Percentiles rank a stretch among this genome's conserved stretches.
These are phyloP conservation scores for Cystobasidium sp. DNA, from an alignment of 1,284 basidiomycete species.

Conservation along the genomic window DNA sequence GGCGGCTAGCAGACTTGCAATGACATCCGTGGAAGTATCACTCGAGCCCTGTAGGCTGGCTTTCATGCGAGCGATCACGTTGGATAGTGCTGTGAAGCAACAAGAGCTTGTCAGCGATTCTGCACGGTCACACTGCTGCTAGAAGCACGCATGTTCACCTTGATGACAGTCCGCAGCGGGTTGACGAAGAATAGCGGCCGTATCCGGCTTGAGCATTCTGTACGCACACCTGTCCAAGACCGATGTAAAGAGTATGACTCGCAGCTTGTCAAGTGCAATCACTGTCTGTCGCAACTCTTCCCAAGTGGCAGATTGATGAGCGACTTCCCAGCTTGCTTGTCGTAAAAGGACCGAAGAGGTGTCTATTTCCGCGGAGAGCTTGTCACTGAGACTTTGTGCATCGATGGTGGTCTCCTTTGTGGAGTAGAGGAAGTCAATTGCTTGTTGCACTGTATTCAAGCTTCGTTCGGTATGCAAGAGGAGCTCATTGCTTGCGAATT, in stretches of 20 bases:
- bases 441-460: conserved; percentile 9
- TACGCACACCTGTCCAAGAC: conserved; percentile 21
- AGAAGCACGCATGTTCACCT: neutral
- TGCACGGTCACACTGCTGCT: neutral
- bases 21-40: neutral
- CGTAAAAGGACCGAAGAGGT: conserved; percentile 1
- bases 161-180: conserved; percentile 10
- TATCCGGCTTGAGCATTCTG: conserved; percentile 4
- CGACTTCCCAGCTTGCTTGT: conserved; percentile 22
- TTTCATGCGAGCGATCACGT: neutral
- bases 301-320: conserved; percentile 10
- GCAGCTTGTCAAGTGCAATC: conserved; percentile 3
- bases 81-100: neutral
- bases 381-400: conserved; percentile 11
- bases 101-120: no score
- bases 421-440: conserved; percentile 30
- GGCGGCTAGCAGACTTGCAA: neutral
- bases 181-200: conserved; percentile 3
- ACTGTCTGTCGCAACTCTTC: conserved; percentile 7
- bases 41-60: neutral
- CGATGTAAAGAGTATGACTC: conserved; percentile 19
- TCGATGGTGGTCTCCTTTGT: neutral
- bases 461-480: conserved; percentile 2
- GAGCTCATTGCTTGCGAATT: conserved; percentile 20
- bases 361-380: conserved; percentile 16